These are phyloP conservation scores for Raphanus raphanistrum DNA, from an alignment of 345 rosid genomes.

Conservation along the genomic window DNA sequence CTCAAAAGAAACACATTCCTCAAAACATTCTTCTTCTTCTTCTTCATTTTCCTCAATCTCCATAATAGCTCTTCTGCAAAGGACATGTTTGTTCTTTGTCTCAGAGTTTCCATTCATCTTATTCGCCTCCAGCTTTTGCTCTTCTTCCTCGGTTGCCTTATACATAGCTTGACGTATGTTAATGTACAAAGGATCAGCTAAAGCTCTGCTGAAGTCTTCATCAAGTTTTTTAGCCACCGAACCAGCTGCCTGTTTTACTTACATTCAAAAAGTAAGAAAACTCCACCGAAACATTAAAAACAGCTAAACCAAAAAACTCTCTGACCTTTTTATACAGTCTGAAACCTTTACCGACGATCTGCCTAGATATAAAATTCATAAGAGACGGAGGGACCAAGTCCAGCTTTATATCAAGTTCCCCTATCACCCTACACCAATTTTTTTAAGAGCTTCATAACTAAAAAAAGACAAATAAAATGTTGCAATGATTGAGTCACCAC, in stretches of 20 bases:
- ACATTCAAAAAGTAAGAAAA: not conserved
- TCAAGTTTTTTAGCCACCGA: slow-evolving; percentile 52
- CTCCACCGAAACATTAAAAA: not conserved
- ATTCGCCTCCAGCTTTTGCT: slow-evolving; percentile 2
- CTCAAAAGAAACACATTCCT: slow-evolving; percentile 12
- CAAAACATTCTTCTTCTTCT: slow-evolving; percentile 34
- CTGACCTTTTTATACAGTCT: slow-evolving; percentile 87
- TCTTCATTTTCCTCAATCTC: slow-evolving; percentile 56
- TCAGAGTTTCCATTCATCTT: not conserved
- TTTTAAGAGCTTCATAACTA: slow-evolving; percentile 9
- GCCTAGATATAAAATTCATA: slow-evolving; percentile 85
- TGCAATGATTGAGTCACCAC: not conserved
- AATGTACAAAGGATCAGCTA: slow-evolving; percentile 64
- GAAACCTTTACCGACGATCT: slow-evolving; percentile 87
- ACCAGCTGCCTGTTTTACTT: slow-evolving; percentile 59
- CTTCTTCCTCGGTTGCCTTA: slow-evolving; percentile 9
- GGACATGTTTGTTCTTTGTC: slow-evolving; percentile 9
- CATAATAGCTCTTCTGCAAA: slow-evolving; percentile 33
- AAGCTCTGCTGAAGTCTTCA: slow-evolving; percentile 65
- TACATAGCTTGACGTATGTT: slow-evolving; percentile 57
- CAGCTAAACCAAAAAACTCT: not conserved
- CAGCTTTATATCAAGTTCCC: slow-evolving; percentile 79
- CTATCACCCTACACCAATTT: slow-evolving; percentile 61
- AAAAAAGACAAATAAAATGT: not conserved
- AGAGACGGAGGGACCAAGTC: slow-evolving; percentile 90